These are phyloP conservation scores for Alternaria angustiovoidea DNA, from an alignment of 2,329 filamentous ascomycete genomes.

Conservation along the genomic window DNA sequence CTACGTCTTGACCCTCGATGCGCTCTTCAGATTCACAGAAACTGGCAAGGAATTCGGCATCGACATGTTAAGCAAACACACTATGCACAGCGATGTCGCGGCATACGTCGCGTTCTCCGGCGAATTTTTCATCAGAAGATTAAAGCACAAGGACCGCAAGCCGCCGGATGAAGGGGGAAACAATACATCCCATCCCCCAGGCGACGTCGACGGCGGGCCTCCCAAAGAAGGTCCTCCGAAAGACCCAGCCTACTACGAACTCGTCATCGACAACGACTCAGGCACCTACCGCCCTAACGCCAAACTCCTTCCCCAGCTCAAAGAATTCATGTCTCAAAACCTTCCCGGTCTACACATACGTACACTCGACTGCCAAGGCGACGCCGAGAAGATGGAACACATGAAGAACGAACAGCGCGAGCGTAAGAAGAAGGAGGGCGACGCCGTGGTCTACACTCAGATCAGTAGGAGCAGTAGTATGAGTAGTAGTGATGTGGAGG, in stretches of 20 bases:
- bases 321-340: slow-evolving; percentile 73
- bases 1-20: slow-evolving; percentile 89
- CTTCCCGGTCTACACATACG: slow-evolving; percentile 80
- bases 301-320: slow-evolving; percentile 74
- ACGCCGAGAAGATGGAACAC: slow-evolving; percentile 74
- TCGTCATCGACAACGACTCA: slow-evolving; percentile 94
- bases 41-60: slow-evolving; percentile 96
- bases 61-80: slow-evolving; percentile 92
- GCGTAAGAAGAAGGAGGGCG: slow-evolving; percentile 71
- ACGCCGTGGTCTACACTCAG: slow-evolving; percentile 64
- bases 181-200: slow-evolving; percentile 60
- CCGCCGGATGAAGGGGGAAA: slow-evolving; percentile 45
- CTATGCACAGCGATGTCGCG: slow-evolving; percentile 93
- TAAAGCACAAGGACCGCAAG: slow-evolving; percentile 59
- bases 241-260: slow-evolving; percentile 73
- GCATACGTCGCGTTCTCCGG: slow-evolving; percentile 92
- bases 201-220: slow-evolving; percentile 58
- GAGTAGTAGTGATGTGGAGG: slow-evolving; percentile 65
- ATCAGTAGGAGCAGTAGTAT: slow-evolving; percentile 57
- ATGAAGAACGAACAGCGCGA: slow-evolving; percentile 80
- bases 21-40: slow-evolving; percentile 88
- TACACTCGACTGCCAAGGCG: slow-evolving; percentile 74
- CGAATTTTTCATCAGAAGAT: slow-evolving; percentile 86
- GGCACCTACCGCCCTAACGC: slow-evolving; percentile 92
- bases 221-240: slow-evolving; percentile 52